Conservation (phyloP, 345 rosid genomes). For the Syzygium grande region DNA sequence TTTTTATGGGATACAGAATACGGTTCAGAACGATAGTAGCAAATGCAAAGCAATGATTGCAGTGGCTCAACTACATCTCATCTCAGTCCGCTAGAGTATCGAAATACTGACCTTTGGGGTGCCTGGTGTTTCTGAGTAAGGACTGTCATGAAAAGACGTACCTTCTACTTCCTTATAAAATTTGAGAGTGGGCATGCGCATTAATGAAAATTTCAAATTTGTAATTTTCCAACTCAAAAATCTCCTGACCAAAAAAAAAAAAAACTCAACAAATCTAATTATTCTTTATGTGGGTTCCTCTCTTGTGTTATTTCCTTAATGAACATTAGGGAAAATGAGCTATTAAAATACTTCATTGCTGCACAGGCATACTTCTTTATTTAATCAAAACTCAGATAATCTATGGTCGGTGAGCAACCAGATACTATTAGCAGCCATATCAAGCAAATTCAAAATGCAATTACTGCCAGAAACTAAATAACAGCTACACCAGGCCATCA, state of each 20-base stretch:
- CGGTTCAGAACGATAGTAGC: background rate
- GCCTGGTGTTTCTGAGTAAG: slow-evolving; percentile 64
- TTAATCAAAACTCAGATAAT: background rate
- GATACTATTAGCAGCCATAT: background rate
- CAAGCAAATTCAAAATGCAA: background rate
- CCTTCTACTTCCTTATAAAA: slow-evolving; percentile 86
- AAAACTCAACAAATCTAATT: background rate
- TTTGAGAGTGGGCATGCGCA: background rate
- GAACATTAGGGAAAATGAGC: background rate
- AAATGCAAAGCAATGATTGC: background rate
- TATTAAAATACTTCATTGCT: too few species aligned
- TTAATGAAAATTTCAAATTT: background rate
- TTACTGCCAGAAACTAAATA: background rate
- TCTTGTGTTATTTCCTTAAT: background rate
- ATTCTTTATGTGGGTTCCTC: background rate
- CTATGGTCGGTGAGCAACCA: background rate
- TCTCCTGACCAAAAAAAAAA: background rate
- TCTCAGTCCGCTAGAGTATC: background rate
- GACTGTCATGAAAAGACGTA: slow-evolving; percentile 66
- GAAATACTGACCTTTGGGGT: slow-evolving; percentile 55
- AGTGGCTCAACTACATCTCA: background rate
- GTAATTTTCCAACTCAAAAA: background rate
- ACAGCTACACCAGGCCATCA: background rate
- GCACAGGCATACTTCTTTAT: background rate
- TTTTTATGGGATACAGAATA: background rate